A percentile compares a stretch with the other conserved stretches of the same genome.
phyloP scores from a whole-genome alignment of 257 asterid genomes.

The Gentiana straminea region DNA sequence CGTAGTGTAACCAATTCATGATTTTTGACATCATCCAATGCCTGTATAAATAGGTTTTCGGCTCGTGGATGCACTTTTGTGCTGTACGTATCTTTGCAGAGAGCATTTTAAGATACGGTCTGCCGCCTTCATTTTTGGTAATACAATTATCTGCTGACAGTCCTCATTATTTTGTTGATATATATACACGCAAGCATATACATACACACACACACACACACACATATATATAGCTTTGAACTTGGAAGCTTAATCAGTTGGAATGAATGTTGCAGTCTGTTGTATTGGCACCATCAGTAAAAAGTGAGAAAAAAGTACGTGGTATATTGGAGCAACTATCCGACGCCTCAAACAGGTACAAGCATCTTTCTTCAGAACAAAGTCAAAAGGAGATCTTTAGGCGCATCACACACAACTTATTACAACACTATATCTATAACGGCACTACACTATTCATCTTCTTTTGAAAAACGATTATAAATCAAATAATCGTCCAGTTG shows the following conservation, averaged over 20 bases:
- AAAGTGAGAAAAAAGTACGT: conserved; percentile 86
- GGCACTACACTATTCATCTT: too few relatives aligned
- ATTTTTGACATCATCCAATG: conserved; percentile 8
- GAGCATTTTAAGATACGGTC: conserved; percentile 86
- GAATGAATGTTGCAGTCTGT: conserved; percentile 46
- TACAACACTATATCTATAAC: too few relatives aligned
- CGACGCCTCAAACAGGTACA: conserved; percentile 67
- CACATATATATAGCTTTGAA: too few relatives aligned
- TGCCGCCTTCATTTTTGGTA: conserved; percentile 67
- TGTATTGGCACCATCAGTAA: conserved; percentile 67
- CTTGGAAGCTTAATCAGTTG: neutral
- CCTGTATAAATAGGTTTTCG: conserved; percentile 54
- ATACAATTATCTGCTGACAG: neutral
- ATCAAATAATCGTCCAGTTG: too few relatives aligned
- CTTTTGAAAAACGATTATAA: too few relatives aligned
- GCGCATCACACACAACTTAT: too few relatives aligned
- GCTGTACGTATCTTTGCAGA: conserved; percentile 81
- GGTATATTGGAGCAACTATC: conserved; percentile 65
- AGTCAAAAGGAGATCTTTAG: too few relatives aligned
- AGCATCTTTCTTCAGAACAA: conserved; percentile 1
- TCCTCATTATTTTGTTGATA: neutral
- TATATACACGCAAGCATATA: neutral
- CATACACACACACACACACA: too few relatives aligned
- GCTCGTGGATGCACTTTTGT: conserved; percentile 96
- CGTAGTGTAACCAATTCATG: neutral